A percentile compares a stretch with the other conserved stretches of the same genome.
Conservation (phyloP, 345 rosid genomes). For the Lepidium africanum region DNA sequence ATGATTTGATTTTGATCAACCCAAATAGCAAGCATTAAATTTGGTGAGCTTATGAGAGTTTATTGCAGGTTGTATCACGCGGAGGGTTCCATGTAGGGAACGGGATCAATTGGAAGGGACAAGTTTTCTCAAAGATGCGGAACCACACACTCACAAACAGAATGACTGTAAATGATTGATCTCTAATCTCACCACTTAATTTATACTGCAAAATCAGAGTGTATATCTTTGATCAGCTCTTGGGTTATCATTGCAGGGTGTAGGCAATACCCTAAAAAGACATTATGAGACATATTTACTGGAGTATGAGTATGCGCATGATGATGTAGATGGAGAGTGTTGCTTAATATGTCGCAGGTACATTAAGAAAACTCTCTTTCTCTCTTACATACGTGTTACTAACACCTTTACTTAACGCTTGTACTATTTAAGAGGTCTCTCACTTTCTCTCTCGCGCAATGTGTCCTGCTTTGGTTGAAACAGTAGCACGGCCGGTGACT, state of each 20-base stretch:
- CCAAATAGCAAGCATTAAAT: not conserved
- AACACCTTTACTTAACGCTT: not conserved
- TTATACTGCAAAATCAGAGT: not conserved
- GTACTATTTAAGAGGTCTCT: no score
- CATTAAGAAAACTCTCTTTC: not conserved
- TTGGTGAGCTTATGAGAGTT: constrained; percentile 4
- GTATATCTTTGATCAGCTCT: not conserved
- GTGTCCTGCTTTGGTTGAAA: constrained; percentile 17
- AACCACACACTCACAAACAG: constrained; percentile 94
- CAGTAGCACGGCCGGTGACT: constrained; percentile 99
- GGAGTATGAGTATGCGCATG: constrained; percentile 96
- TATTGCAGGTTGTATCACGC: constrained; percentile 86
- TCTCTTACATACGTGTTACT: not conserved
- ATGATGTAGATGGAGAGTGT: constrained; percentile 98
- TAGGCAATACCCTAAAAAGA: constrained; percentile 89
- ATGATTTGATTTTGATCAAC: not conserved
- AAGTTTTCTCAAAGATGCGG: constrained; percentile 99
- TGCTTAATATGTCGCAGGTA: constrained; percentile 95
- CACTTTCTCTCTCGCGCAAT: no score
- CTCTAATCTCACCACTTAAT: not conserved
- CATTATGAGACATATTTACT: constrained; percentile 94
- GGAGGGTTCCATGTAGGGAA: constrained; percentile 99
- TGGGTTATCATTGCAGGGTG: constrained; percentile 49
- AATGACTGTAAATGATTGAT: constrained; percentile 69
- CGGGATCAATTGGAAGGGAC: constrained; percentile 99